Base-by-base conservation (phyloP, 164 flowering plant genomes). In the Paratinospora sagittata region DNA sequence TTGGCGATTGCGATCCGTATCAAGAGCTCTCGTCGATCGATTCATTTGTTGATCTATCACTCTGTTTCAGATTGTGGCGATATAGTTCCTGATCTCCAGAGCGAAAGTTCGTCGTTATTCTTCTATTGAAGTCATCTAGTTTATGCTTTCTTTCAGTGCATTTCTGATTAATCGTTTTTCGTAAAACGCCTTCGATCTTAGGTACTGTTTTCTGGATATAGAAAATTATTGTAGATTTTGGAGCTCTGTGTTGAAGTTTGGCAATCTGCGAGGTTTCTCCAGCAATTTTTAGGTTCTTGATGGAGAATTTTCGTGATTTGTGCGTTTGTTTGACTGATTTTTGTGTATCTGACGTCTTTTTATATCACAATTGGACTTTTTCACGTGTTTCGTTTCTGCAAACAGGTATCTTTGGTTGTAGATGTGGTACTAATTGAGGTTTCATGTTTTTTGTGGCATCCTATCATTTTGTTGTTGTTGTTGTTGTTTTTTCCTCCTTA, bases 31-130 rank as follows among this genome's bases (percentile, higher is more conserved):
- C 11, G 24, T n/a, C 47, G 47, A 11, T 47, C 55, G 55, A 11
- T 47, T 17, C 19, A 5, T 17, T 47, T 11, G 14, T 47, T 3
- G 55, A 47, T 47, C 55, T 47, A 11, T 47, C 58, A 16, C 21
- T 12, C 7, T 52, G 60, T n/a, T 52, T 16, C 58, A 27, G 73
- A 70, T 62, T 37, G 26, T 30, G 3, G 58, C 39, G 58, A 27
- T 14, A 19, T 26, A 17, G 73, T 60, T 26, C 27, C 58, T 63
- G 34, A 30, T 30, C 66, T 70, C 58, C 66, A 61, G 66, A 41
- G n/a, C 37, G 72, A 58, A 69, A 69, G 71, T 69, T 69, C 71
- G 71, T 69, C 34, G 34, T 30, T n/a, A n/a, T 1, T 69, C 19
- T 47, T 34, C 64, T 55, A 45, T 69, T 34, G 72, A 70, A 39